Base-by-base conservation (phyloP, 179 eudicot genomes). In the Beta lomatogona region DNA sequence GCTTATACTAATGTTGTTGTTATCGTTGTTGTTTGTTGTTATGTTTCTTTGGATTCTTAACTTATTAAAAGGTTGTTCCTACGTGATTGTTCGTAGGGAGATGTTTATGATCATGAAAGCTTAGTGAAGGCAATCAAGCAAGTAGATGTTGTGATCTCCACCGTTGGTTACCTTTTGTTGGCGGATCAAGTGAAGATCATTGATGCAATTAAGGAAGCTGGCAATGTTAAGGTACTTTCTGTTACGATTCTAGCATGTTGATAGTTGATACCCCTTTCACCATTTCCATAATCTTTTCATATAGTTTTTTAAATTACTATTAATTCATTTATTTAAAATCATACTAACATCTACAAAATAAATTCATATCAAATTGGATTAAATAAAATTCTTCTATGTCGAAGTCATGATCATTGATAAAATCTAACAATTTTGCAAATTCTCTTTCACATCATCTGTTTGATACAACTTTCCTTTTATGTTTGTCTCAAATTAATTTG, bases 201-300 rank as follows among this genome's bases (percentile, higher is more conserved):
- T 65, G 91, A 90, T 45, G 95, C 95, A 18, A 91, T 91, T 36
- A 89, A 88, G 66, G 95, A 90, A 79, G 95, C 93, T 72, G 95
- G 93, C 46, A 91, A 90, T 79, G 85, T 90, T 65, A 91, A 91
- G 91, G 95, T 91, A 87, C 90, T 91, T 82, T 16, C 16, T 41
- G 9, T 46, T 13, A 5, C 41, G 15, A 68, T 6, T 44, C 18
- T 58, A 58, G 7, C 18, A 58, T 14, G 6, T 58, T 14, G 31
- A 28, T 28, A 2, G 31, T 28, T 28, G 22, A 58, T 36, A 58
- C 21, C 2, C 19, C n/a, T 58, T 58, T 58, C 6, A 8, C 41
- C 41, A 36, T 36, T 36, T 36, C 41, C 41, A 36, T 36, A 36
- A 36, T 36, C 3, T 36, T 36, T 2, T 36, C 41, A 36, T 36